Evolutionary conservation across 2,329 filamentous ascomycete species (phyloP), one percentile per base, ranked within the genome.

Genomic region (Pseudocercospora pini-densiflorae): DNA sequence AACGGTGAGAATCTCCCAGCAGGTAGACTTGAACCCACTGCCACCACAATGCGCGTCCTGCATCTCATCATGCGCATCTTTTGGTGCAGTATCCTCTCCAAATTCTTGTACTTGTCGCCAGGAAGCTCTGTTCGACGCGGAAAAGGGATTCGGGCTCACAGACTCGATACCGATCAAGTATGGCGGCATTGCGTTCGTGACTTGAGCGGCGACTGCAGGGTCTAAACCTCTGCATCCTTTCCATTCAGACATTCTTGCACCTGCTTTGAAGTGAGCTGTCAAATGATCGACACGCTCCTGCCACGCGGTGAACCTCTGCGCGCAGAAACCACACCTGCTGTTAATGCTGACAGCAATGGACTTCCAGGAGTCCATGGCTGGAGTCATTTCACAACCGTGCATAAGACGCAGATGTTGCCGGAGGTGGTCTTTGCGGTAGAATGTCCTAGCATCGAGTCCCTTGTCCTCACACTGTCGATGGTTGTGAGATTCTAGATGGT

Each of bases 401-500:
- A 88, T 87, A 61, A 89, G 77, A 40, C 86, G 82, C 33, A 89
- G 76, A 74, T 89, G 87, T 71, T 89, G 87, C 59, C 86, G 83
- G 12, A 89, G 80, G 72, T 89, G 87, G 71, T 89, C 87, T 75
- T 89, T 89, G 27, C 87, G 81, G 72, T 87, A 88, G 74, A 89
- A 89, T 0, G 86, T 88, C 40, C 87, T 84, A 70, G 92, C 89
- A 63, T 87, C 84, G 1, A 84, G 69, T 3, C 85, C 85, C 74
- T 90, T 87, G 73, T 93, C 90, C 68, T 88, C 87, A 75, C 92
- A 94, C 14, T 86, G 79, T 36, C 79, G 78, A 74, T 87, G 87
- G 69, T 88, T 87, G 78, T 90, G 88, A 7, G 79, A 81, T 70
- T 88, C 86, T 16, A 89, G 74, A 74, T 90, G 88, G 14, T 85